A percentile compares a stretch with the other conserved stretches of the same genome.
phyloP scores from a whole-genome alignment of 169 alveolate genomes.

The Plasmodium coatneyi region DNA sequence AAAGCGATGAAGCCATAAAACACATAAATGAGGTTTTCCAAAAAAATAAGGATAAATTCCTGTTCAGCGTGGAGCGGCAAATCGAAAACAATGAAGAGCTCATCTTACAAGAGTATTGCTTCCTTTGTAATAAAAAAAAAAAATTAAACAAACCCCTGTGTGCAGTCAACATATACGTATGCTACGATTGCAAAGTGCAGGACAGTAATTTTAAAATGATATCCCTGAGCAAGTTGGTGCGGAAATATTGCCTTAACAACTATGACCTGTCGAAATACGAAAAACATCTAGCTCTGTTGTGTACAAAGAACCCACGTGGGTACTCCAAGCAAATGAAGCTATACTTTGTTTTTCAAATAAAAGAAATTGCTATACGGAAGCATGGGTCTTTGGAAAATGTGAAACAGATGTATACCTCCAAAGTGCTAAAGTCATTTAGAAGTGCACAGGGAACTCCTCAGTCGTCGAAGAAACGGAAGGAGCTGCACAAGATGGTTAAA shows the following conservation, averaged over 20 bases:
- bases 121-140: constrained; percentile 53
- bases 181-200: constrained; percentile 53
- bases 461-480: not conserved
- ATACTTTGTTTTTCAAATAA: constrained; percentile 60
- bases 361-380: constrained; percentile 70
- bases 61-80: constrained; percentile 46
- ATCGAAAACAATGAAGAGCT: not conserved
- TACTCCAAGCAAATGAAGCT: constrained; percentile 61
- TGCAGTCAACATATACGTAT: constrained; percentile 33
- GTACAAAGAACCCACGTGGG: constrained; percentile 68
- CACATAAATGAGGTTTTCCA: constrained; percentile 27
- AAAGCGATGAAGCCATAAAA: constrained; percentile 18
- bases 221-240: constrained; percentile 40
- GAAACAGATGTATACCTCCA: constrained; percentile 16
- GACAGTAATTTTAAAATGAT: constrained; percentile 70
- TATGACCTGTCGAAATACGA: constrained; percentile 47
- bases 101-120: constrained; percentile 19
- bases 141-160: constrained; percentile 24
- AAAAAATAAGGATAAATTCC: constrained; percentile 17
- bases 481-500: constrained; percentile 21
- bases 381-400: constrained; percentile 43
- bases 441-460: not conserved
- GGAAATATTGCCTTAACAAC: constrained; percentile 35
- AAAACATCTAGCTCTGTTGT: constrained; percentile 33
- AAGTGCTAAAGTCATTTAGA: constrained; percentile 7